Percentiles rank a stretch among this genome's conserved stretches.
phyloP scores from a whole-genome alignment of 345 rosid genomes.

The Pugionium dolabratum region DNA sequence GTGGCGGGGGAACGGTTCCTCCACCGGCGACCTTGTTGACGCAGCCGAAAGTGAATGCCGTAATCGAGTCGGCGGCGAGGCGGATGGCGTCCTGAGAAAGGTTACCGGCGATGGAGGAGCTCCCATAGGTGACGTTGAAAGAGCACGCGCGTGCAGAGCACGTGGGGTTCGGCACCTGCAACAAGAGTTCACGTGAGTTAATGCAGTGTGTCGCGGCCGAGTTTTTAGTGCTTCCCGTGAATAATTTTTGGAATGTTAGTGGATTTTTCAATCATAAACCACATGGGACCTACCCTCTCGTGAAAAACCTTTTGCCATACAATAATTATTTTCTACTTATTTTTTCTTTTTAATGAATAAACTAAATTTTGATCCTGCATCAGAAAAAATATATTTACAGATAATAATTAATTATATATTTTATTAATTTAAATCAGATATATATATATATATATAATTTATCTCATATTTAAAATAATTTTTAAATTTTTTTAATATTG shows the following conservation, averaged over 20 bases:
- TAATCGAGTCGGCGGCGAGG: conserved; percentile 63
- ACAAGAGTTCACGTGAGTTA: conserved; percentile 39
- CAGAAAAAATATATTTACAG: too few species aligned
- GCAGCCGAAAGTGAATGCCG: conserved; percentile 76
- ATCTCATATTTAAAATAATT: too few species aligned
- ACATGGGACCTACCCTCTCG: conserved; percentile 21
- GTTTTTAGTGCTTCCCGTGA: conserved; percentile 37
- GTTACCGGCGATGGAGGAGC: conserved; percentile 68
- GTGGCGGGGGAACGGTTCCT: conserved; percentile 59
- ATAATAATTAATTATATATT: too few species aligned
- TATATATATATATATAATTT: too few species aligned
- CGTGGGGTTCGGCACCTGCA: conserved; percentile 68
- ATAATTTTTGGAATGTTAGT: conserved; percentile 24
- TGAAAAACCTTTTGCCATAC: neutral
- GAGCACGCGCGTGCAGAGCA: conserved; percentile 63
- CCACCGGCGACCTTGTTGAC: conserved; percentile 67
- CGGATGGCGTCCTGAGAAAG: conserved; percentile 68
- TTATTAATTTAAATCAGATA: too few species aligned
- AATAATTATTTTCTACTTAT: too few species aligned
- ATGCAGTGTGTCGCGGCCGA: conserved; percentile 36
- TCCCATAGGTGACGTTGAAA: conserved; percentile 79
- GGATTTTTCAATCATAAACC: conserved; percentile 26
- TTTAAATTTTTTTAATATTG: too few species aligned
- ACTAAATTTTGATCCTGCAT: too few species aligned
- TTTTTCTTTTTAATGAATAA: too few species aligned